Conservation (phyloP, 768 basidiomycete genomes). For the Gloeopeniophorella convolvens region DNA sequence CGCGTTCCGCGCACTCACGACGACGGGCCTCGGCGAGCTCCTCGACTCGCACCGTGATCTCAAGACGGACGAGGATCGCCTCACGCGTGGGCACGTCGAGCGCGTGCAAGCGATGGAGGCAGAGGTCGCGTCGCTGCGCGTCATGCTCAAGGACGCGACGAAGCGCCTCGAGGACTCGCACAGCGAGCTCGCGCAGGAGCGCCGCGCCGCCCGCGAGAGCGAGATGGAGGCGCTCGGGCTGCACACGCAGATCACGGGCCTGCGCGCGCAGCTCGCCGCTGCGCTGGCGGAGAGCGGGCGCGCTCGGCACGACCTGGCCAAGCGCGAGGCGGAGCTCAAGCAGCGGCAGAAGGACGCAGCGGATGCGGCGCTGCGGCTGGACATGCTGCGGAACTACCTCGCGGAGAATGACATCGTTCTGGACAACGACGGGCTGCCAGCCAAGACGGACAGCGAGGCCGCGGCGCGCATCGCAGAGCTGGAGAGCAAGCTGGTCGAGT, state of each 20-base stretch:
- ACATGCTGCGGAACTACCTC: conserved; percentile 78
- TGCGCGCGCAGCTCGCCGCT: conserved; percentile 67
- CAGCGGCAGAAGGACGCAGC: conserved; percentile 60
- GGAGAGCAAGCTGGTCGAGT: conserved; percentile 71
- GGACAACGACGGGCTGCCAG: conserved; percentile 63
- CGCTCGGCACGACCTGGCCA: conserved; percentile 60
- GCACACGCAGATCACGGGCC: conserved; percentile 64
- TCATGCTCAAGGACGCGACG: conserved; percentile 73
- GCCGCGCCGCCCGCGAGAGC: conserved; percentile 52
- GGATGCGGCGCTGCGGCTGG: conserved; percentile 66
- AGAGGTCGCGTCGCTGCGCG: conserved; percentile 68
- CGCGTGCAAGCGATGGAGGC: conserved; percentile 74
- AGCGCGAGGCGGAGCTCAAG: conserved; percentile 56
- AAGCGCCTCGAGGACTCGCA: conserved; percentile 67
- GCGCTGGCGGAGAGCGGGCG: conserved; percentile 64
- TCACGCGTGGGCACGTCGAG: conserved; percentile 70
- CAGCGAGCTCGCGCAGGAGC: conserved; percentile 58
- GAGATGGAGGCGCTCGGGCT: conserved; percentile 60
- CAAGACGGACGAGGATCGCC: conserved; percentile 75
- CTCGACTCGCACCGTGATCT: conserved; percentile 84
- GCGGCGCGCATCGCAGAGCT: conserved; percentile 58
- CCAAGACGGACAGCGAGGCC: conserved; percentile 33
- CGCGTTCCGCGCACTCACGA: conserved; percentile 79
- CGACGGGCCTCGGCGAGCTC: conserved; percentile 77
- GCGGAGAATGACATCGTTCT: conserved; percentile 80